Evolutionary conservation across 2,329 filamentous ascomycete species (phyloP).

Genomic region (Thyridium curvatum): DNA sequence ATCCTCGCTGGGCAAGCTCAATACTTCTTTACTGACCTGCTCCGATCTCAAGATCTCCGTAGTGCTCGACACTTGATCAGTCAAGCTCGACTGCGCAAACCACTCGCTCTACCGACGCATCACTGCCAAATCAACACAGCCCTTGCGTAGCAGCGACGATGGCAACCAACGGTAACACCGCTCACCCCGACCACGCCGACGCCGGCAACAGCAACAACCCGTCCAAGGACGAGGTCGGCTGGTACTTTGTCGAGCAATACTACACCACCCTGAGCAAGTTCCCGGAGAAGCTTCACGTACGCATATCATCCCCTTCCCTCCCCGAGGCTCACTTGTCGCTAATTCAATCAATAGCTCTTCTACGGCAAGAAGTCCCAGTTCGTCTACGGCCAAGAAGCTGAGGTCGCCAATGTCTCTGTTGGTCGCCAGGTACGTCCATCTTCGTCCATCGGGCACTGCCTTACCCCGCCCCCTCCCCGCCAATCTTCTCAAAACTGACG

Average conservation of each 20-base stretch:
- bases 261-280: conserved; percentile 95
- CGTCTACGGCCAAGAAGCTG: conserved; percentile 85
- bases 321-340: too few relatives aligned
- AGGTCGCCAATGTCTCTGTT: conserved; percentile 78
- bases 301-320: conserved; percentile 19
- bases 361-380: conserved; percentile 96
- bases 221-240: conserved; percentile 90
- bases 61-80: too few relatives aligned
- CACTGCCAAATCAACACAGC: conserved; percentile 3
- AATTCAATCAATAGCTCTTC: conserved; percentile 77
- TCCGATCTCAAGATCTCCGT: too few relatives aligned
- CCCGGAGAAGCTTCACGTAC: conserved; percentile 83
- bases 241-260: conserved; percentile 99
- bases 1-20: too few relatives aligned
- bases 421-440: conserved; percentile 68
- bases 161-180: conserved; percentile 49
- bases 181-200: conserved; percentile 19
- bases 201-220: conserved; percentile 36
- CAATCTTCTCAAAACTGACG: background rate
- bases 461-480: too few relatives aligned
- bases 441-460: too few relatives aligned
- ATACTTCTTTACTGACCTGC: too few relatives aligned
- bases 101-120: conserved; percentile 5
- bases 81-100: background rate
- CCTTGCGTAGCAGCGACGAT: conserved; percentile 26